These are phyloP conservation scores for Styphnolobium japonicum DNA, from an alignment of 306 rosid genomes.

Conservation along the genomic window DNA sequence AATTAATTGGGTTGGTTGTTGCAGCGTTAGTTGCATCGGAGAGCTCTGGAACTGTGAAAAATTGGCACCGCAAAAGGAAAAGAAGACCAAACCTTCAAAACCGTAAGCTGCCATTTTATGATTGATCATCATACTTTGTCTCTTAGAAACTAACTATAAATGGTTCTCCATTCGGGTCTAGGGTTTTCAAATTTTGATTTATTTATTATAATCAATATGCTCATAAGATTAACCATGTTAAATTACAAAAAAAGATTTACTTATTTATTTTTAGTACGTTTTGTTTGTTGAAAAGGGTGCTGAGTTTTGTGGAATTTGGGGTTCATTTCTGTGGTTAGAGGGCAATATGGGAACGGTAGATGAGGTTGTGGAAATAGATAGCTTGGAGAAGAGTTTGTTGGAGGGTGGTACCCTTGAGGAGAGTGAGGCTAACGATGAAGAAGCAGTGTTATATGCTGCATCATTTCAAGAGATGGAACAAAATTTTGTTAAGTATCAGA, in stretches of 20 bases:
- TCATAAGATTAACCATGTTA: no score
- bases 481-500: constrained; percentile 59
- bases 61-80: not conserved
- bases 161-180: not conserved
- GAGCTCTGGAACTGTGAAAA: not conserved
- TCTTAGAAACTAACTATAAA: not conserved
- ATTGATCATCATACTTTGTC: not conserved
- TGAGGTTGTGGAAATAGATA: constrained; percentile 62
- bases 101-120: not conserved
- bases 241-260: no score
- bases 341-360: constrained; percentile 46
- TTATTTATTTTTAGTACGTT: no score
- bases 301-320: not conserved
- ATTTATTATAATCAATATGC: no score
- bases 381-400: constrained; percentile 59
- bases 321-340: no score
- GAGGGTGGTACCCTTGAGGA: constrained; percentile 18
- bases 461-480: constrained; percentile 79
- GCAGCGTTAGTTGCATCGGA: not conserved
- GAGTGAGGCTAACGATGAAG: constrained; percentile 47
- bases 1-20: not conserved
- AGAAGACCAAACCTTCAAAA: not conserved
- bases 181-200: no score
- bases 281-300: not conserved
- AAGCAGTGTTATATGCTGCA: constrained; percentile 55